A percentile compares a stretch with the other conserved stretches of the same genome.
These are phyloP conservation scores for Luffa aegyptiaca DNA, from an alignment of 306 rosid genomes.

Conservation along the genomic window DNA sequence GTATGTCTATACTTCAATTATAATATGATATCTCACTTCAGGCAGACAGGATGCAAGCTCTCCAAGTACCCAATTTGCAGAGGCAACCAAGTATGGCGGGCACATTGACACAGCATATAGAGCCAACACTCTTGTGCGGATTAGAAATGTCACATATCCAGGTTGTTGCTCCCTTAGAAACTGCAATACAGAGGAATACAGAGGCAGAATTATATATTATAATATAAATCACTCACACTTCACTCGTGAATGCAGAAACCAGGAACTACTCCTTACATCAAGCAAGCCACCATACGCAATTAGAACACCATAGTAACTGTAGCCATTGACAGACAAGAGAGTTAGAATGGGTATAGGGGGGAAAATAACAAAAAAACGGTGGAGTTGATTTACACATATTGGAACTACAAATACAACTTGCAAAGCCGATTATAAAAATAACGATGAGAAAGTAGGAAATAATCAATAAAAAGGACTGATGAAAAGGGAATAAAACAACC, in stretches of 20 bases:
- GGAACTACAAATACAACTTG: neutral
- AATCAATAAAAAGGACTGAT: neutral
- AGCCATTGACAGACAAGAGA: constrained; percentile 11
- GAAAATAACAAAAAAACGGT: neutral
- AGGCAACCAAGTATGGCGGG: constrained; percentile 59
- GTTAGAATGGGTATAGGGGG: neutral
- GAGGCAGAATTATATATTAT: neutral
- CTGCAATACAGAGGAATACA: constrained; percentile 33
- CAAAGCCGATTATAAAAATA: neutral
- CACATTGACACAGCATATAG: constrained; percentile 34
- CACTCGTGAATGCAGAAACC: constrained; percentile 13
- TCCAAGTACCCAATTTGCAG: constrained; percentile 95
- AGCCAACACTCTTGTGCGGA: constrained; percentile 57
- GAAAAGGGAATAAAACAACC: neutral
- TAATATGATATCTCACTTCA: constrained; percentile 39
- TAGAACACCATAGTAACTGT: constrained; percentile 81
- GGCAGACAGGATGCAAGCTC: constrained; percentile 78
- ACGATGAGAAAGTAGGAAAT: neutral
- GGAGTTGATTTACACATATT: neutral
- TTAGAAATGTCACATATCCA: constrained; percentile 34
- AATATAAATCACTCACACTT: neutral
- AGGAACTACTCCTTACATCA: constrained; percentile 53
- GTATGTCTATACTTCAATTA: too few species aligned
- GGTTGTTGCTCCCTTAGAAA: constrained; percentile 78
- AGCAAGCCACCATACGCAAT: constrained; percentile 76